Evolutionary conservation across 352 stramenopile genomes (phyloP).

Genomic region (Blastocystis sp.): DNA sequence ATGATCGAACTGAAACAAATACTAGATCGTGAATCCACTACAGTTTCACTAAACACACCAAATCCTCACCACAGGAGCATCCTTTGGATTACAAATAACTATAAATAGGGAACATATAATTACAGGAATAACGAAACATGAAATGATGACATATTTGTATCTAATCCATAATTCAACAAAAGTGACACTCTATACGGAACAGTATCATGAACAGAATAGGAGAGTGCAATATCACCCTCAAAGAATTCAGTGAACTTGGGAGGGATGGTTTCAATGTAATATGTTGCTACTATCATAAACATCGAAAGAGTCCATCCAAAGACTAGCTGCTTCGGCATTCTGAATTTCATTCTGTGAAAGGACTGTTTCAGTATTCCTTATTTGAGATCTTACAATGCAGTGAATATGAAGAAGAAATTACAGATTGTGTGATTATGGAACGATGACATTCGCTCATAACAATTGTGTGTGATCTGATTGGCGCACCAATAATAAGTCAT

Average conservation of each 20-base stretch:
- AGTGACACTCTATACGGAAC: background rate
- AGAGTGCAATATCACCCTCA: slow-evolving; percentile 45
- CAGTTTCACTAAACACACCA: background rate
- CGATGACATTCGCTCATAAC: background rate
- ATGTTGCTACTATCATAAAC: background rate
- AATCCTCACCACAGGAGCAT: background rate
- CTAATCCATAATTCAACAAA: background rate
- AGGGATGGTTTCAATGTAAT: slow-evolving; percentile 27
- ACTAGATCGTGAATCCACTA: slow-evolving; percentile 60
- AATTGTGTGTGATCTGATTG: background rate
- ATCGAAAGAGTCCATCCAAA: slow-evolving; percentile 22
- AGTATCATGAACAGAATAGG: slow-evolving; percentile 59
- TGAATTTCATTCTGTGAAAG: background rate
- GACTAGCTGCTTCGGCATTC: background rate
- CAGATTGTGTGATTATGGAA: background rate
- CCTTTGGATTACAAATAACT: slow-evolving; percentile 1
- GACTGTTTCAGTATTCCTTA: background rate
- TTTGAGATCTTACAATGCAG: background rate
- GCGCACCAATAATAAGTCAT: background rate
- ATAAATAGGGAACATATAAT: slow-evolving; percentile 20
- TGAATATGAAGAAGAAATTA: background rate
- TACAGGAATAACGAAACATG: slow-evolving; percentile 33
- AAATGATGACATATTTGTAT: slow-evolving; percentile 45
- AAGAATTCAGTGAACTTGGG: slow-evolving; percentile 51
- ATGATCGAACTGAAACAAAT: slow-evolving; percentile 36